These are phyloP conservation scores for Pharus latifolius DNA, from an alignment of 176 grass and related monocot genomes.

Conservation along the genomic window DNA sequence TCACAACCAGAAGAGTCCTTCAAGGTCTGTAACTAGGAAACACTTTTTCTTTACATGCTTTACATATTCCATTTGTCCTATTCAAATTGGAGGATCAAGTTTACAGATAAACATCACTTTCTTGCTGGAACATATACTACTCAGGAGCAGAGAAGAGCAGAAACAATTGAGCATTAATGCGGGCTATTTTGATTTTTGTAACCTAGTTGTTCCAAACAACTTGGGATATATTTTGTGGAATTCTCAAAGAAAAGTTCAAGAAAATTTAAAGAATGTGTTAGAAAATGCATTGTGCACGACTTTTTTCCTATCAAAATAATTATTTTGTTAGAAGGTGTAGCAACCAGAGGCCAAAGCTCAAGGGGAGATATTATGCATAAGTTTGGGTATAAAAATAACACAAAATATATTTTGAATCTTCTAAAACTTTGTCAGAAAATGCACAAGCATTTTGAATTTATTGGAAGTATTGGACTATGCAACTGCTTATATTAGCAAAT, in stretches of 20 bases:
- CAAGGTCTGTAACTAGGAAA: not conserved
- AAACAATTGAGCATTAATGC: not conserved
- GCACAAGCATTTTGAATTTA: not conserved
- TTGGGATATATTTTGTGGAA: not conserved
- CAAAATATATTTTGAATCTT: not conserved
- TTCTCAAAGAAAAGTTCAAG: not conserved
- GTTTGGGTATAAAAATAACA: not conserved
- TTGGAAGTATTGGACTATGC: not conserved
- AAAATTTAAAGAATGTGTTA: not conserved
- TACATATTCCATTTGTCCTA: constrained; percentile 4
- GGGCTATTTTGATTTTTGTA: not conserved
- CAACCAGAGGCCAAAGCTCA: not conserved
- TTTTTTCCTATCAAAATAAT: not conserved
- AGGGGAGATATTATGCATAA: not conserved
- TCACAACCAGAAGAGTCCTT: constrained; percentile 5
- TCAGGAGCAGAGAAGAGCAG: not conserved
- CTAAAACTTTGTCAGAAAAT: no score
- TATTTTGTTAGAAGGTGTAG: not conserved
- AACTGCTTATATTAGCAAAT: not conserved
- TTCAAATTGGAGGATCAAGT: constrained; percentile 3
- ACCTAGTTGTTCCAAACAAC: not conserved
- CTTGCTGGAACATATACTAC: not conserved
- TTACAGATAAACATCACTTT: constrained; percentile 9
- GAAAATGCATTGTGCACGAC: not conserved
- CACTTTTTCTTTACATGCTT: not conserved